A percentile compares a stretch with the other conserved stretches of the same genome.
These are phyloP conservation scores for Lanmaoa pseudosensibilis DNA, from an alignment of 768 basidiomycete genomes.

Conservation along the genomic window DNA sequence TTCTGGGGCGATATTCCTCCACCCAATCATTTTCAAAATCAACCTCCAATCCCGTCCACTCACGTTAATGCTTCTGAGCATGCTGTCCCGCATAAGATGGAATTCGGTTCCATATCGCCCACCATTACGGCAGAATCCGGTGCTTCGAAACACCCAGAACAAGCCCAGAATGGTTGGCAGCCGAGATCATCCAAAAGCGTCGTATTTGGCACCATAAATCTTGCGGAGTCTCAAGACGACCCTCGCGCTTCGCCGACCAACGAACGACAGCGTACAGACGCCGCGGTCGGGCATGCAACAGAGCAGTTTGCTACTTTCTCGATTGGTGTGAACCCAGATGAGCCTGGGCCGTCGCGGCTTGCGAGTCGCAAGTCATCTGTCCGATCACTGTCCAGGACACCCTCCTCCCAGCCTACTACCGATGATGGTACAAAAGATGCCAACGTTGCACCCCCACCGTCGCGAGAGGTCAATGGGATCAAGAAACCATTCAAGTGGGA, in stretches of 20 bases:
- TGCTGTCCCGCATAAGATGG: slow-evolving; percentile 7
- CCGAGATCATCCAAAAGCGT: slow-evolving; percentile 31
- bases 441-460: background rate
- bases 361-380: slow-evolving; percentile 28
- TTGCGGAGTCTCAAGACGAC: slow-evolving; percentile 23
- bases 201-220: slow-evolving; percentile 53
- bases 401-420: background rate
- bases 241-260: background rate
- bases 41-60: slow-evolving; percentile 9
- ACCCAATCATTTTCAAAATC: slow-evolving; percentile 21
- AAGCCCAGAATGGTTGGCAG: slow-evolving; percentile 9
- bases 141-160: slow-evolving; percentile 2
- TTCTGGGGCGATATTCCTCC: slow-evolving; percentile 37
- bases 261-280: slow-evolving; percentile 13
- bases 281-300: slow-evolving; percentile 15
- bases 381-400: slow-evolving; percentile 16
- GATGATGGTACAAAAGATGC: slow-evolving; percentile 1
- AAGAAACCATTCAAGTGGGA: slow-evolving; percentile 46
- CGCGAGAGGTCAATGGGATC: slow-evolving; percentile 13
- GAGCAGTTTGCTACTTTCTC: slow-evolving; percentile 41
- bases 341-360: slow-evolving; percentile 30
- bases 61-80: slow-evolving; percentile 14
- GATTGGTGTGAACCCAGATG: slow-evolving; percentile 45
- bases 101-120: slow-evolving; percentile 20
- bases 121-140: slow-evolving; percentile 13